phyloP scores from a whole-genome alignment of 177 flowering plant species.

The Tripterygium wilfordii region DNA sequence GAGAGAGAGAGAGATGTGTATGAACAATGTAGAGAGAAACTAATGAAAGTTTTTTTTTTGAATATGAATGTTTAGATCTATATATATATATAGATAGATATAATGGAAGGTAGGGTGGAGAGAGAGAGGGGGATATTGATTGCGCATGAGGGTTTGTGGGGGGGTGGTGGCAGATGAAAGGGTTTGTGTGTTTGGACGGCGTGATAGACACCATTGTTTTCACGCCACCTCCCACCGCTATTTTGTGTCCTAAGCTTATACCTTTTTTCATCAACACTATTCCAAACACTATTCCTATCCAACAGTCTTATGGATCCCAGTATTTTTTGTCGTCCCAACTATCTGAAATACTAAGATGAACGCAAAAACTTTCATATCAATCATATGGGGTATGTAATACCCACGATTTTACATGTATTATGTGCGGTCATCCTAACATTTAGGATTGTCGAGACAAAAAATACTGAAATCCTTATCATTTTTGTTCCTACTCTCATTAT shows the following conservation, averaged over 20 bases:
- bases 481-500: too few species aligned
- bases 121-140: conserved; percentile 13
- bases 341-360: too few species aligned
- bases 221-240: conserved; percentile 35
- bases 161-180: conserved; percentile 37
- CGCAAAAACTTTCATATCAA: too few species aligned
- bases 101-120: conserved; percentile 1
- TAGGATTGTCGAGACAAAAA: too few species aligned
- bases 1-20: too few species aligned
- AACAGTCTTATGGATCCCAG: background rate
- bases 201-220: conserved; percentile 34
- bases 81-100: background rate
- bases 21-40: too few species aligned
- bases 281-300: background rate
- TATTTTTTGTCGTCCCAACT: background rate
- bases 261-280: background rate
- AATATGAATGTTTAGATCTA: too few species aligned
- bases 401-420: background rate
- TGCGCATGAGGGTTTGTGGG: conserved; percentile 53
- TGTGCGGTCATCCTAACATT: background rate
- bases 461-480: background rate
- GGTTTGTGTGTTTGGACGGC: conserved; percentile 50
- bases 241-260: conserved; percentile 20
- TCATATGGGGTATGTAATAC: too few species aligned
- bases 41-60: too few species aligned